A percentile compares a stretch with the other conserved stretches of the same genome.
Conservation (phyloP, 129 eudicot genomes). For the Chrysanthemum makinoi region DNA sequence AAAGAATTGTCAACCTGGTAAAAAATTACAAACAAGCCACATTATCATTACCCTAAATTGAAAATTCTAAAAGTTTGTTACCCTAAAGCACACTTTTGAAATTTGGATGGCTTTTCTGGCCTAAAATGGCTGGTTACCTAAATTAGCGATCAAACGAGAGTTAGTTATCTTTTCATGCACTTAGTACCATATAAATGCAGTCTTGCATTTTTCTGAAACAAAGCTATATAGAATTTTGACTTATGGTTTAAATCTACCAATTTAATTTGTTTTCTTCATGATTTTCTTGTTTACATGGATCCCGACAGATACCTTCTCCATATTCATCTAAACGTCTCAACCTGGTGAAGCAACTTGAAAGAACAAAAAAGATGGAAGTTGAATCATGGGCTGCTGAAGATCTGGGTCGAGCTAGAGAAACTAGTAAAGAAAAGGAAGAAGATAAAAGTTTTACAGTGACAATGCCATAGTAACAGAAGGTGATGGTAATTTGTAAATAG, state of each 20-base stretch:
- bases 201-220: too few relatives aligned
- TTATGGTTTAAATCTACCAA: background rate
- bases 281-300: background rate
- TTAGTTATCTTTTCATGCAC: too few relatives aligned
- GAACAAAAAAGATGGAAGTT: slow-evolving; percentile 70
- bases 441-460: slow-evolving; percentile 28
- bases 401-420: slow-evolving; percentile 22
- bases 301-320: slow-evolving; percentile 70
- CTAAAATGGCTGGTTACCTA: too few relatives aligned
- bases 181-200: too few relatives aligned
- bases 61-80: too few relatives aligned
- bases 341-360: slow-evolving; percentile 67
- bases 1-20: too few relatives aligned
- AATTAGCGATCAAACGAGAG: too few relatives aligned
- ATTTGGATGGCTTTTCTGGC: too few relatives aligned
- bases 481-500: slow-evolving; percentile 25
- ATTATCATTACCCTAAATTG: too few relatives aligned
- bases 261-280: background rate
- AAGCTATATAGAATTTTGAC: background rate
- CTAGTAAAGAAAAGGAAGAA: slow-evolving; percentile 27
- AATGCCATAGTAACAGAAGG: slow-evolving; percentile 23
- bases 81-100: too few relatives aligned
- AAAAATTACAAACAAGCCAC: too few relatives aligned
- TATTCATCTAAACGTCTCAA: slow-evolving; percentile 61
- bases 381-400: slow-evolving; percentile 38